Evolutionary conservation across 2,329 filamentous ascomycete species (phyloP).

Genomic region (Aspergillus udagawae): DNA sequence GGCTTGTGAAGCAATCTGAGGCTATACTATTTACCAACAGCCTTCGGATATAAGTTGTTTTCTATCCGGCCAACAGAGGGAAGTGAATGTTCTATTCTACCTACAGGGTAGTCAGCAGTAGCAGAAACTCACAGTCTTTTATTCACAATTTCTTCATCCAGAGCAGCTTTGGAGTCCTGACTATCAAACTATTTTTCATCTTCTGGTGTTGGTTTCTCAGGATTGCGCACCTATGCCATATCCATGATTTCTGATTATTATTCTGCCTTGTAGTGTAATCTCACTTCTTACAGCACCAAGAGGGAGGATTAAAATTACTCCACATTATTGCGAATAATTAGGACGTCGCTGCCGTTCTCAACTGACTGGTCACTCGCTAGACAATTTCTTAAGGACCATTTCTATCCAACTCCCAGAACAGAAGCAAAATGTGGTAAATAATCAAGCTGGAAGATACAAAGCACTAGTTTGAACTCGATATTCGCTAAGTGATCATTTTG

Average conservation of each 20-base stretch:
- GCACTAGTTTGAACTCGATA: not conserved
- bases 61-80: not conserved
- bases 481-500: not conserved
- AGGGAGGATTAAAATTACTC: no score
- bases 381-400: not conserved
- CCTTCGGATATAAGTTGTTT: not conserved
- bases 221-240: not conserved
- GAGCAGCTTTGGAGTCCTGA: not conserved
- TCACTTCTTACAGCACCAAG: not conserved
- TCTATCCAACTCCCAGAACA: not conserved
- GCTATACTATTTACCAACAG: not conserved
- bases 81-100: not conserved
- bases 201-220: not conserved
- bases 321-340: not conserved
- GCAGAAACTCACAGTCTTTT: not conserved
- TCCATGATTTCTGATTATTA: not conserved
- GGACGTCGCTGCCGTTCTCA: not conserved
- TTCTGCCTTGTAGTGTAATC: not conserved
- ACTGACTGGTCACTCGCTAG: not conserved
- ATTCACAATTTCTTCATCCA: not conserved
- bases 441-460: not conserved
- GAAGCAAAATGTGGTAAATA: not conserved
- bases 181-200: not conserved
- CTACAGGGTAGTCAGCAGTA: not conserved
- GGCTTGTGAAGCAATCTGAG: not conserved